A percentile compares a stretch with the other conserved stretches of the same genome.
Conservation (phyloP, 257 asterid genomes). For the Salvia rosmarinus region DNA sequence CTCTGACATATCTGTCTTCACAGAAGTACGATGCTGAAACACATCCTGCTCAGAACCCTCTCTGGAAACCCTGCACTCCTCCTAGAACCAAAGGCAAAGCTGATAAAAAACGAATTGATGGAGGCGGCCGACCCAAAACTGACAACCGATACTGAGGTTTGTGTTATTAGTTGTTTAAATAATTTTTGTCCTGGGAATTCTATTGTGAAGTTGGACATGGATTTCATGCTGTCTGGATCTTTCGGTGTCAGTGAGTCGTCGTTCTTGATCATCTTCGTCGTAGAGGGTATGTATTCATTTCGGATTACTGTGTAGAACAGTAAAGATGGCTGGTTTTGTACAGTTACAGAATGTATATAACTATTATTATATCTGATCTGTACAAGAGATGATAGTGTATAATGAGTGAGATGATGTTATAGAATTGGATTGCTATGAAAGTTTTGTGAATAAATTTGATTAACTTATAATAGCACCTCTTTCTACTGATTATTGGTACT, state of each 20-base stretch:
- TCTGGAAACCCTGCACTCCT: constrained; percentile 57
- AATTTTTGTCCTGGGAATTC: not conserved
- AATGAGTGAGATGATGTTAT: constrained; percentile 21
- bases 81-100: constrained; percentile 52
- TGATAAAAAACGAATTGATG: constrained; percentile 43
- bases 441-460: constrained; percentile 31
- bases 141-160: constrained; percentile 34
- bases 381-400: constrained; percentile 19
- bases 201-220: not conserved
- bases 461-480: not conserved
- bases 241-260: not conserved
- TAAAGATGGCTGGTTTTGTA: constrained; percentile 36
- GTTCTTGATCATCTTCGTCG: not conserved
- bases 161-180: constrained; percentile 18
- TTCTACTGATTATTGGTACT: not conserved
- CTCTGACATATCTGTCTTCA: constrained; percentile 73
- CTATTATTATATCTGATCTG: constrained; percentile 2
- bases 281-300: constrained; percentile 16
- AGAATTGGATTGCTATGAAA: constrained; percentile 21
- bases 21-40: constrained; percentile 58
- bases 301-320: constrained; percentile 15
- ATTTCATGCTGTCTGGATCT: not conserved
- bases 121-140: constrained; percentile 32
- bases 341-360: constrained; percentile 40
- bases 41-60: constrained; percentile 48